phyloP scores from a whole-genome alignment of 164 flowering plant species.

The Pachysandra terminalis region DNA sequence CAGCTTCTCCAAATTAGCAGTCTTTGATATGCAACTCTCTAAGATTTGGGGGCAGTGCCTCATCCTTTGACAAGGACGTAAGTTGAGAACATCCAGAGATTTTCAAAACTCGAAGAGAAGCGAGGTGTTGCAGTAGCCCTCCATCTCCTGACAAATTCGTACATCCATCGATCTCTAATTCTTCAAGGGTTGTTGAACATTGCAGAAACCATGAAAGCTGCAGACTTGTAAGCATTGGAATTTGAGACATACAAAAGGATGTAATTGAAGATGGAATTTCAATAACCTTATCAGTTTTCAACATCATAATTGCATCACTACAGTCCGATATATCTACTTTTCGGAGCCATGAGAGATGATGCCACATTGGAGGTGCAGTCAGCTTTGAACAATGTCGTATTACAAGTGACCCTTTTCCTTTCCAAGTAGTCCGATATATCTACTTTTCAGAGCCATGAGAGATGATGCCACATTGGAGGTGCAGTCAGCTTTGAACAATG shows the following conservation, averaged over 20 bases:
- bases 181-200: constrained; percentile 4
- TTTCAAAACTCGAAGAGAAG: constrained; percentile 7
- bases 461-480: no score
- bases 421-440: neutral
- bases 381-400: no score
- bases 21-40: neutral
- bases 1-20: neutral
- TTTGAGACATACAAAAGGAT: neutral
- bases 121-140: neutral
- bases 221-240: no score
- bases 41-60: neutral
- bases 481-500: no score
- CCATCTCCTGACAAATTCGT: constrained; percentile 5
- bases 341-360: neutral
- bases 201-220: no score
- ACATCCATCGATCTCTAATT: constrained; percentile 8
- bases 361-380: no score
- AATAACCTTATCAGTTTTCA: no score
- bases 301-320: no score
- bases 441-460: neutral
- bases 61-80: constrained; percentile 9
- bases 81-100: constrained; percentile 7
- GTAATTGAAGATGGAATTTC: neutral
- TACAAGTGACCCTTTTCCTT: no score
- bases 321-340: neutral